A percentile compares a stretch with the other conserved stretches of the same genome.
These are phyloP conservation scores for Acanthamoeba quina DNA, from an alignment of 208 protist genomes.

Conservation along the genomic window DNA sequence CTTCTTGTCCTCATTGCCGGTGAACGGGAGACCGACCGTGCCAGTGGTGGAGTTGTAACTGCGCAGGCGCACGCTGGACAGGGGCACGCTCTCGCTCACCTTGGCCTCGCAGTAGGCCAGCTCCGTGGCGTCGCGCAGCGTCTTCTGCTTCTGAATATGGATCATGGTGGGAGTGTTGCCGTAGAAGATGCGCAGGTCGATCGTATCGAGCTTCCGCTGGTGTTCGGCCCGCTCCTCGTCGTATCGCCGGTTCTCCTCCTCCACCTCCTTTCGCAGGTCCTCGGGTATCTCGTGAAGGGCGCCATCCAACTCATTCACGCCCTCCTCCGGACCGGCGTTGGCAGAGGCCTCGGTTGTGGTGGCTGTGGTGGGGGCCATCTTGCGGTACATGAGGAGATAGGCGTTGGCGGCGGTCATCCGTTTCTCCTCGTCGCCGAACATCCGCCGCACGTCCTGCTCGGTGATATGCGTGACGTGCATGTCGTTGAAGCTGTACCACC, in stretches of 20 bases:
- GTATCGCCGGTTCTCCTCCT: constrained; percentile 64
- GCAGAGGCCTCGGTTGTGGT: too few relatives aligned
- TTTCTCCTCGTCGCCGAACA: constrained; percentile 69
- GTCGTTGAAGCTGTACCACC: constrained; percentile 80
- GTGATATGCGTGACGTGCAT: constrained; percentile 66
- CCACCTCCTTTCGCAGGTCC: constrained; percentile 28
- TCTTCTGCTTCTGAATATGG: constrained; percentile 44
- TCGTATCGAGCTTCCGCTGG: constrained; percentile 64
- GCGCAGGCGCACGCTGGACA: constrained; percentile 51
- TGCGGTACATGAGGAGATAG: constrained; percentile 71
- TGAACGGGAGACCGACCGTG: constrained; percentile 37
- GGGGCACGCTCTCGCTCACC: constrained; percentile 15
- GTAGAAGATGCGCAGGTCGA: constrained; percentile 68
- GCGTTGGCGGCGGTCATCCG: constrained; percentile 45
- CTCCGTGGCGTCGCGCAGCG: constrained; percentile 37
- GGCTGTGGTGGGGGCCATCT: not conserved
- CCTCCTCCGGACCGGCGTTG: not conserved
- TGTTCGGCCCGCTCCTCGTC: constrained; percentile 38
- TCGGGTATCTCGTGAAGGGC: constrained; percentile 9
- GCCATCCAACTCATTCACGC: not conserved
- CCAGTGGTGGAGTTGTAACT: constrained; percentile 64
- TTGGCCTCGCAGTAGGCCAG: constrained; percentile 37
- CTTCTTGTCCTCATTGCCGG: constrained; percentile 52
- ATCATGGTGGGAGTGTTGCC: constrained; percentile 34
- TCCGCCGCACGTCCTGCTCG: constrained; percentile 44